These are phyloP conservation scores for Phaeotremella fagi DNA, from an alignment of 768 basidiomycete species.

Conservation along the genomic window DNA sequence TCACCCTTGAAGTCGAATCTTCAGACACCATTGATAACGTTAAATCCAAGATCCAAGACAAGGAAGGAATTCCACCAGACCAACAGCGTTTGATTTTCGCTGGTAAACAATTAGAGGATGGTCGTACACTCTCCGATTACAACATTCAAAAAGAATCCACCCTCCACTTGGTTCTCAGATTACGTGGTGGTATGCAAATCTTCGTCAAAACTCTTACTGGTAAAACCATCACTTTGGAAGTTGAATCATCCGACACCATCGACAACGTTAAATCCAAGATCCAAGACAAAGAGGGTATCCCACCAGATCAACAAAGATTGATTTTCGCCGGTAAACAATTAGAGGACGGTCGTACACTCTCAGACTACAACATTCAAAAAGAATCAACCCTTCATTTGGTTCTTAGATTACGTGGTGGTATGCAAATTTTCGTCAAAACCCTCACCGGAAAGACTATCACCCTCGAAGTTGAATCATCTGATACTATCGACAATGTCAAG, in stretches of 20 bases:
- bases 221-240: slow-evolving; percentile 88
- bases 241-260: slow-evolving; percentile 88
- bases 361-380: slow-evolving; percentile 63
- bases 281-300: slow-evolving; percentile 91
- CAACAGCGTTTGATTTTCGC: slow-evolving; percentile 68
- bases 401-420: slow-evolving; percentile 79
- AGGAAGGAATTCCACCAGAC: slow-evolving; percentile 46
- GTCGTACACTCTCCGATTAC: slow-evolving; percentile 84
- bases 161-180: slow-evolving; percentile 57
- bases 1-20: slow-evolving; percentile 36
- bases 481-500: slow-evolving; percentile 92
- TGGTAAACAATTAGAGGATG: slow-evolving; percentile 85
- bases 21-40: slow-evolving; percentile 46
- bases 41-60: slow-evolving; percentile 46
- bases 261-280: slow-evolving; percentile 94
- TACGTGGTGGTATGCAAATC: slow-evolving; percentile 47
- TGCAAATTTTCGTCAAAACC: slow-evolving; percentile 59
- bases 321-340: slow-evolving; percentile 92
- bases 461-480: slow-evolving; percentile 75
- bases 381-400: slow-evolving; percentile 54
- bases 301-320: slow-evolving; percentile 83
- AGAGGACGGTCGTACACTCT: slow-evolving; percentile 83
- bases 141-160: slow-evolving; percentile 88
- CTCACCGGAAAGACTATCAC: slow-evolving; percentile 50
- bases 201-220: slow-evolving; percentile 58